phyloP scores from a whole-genome alignment of 345 rosid species.

The Hibiscus tridactylites region DNA sequence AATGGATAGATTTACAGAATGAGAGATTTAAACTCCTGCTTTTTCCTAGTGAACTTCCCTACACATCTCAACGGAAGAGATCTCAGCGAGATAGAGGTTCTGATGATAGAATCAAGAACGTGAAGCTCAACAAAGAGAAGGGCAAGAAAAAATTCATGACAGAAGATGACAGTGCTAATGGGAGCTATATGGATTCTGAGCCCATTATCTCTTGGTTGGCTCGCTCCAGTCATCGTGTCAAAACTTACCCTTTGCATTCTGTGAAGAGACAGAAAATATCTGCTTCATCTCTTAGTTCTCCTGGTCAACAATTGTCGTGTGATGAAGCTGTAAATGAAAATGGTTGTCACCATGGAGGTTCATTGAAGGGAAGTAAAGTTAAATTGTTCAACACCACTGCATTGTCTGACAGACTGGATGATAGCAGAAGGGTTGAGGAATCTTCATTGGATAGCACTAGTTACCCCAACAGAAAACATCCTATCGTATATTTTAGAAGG shows the following conservation, averaged over 20 bases:
- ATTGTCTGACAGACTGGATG: slow-evolving; percentile 24
- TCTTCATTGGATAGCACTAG: slow-evolving; percentile 25
- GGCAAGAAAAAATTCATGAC: slow-evolving; percentile 26
- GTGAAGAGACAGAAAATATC: slow-evolving; percentile 45
- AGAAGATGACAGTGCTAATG: slow-evolving; percentile 46
- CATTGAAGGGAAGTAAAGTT: slow-evolving; percentile 16
- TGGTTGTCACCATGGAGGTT: slow-evolving; percentile 18
- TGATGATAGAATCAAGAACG: slow-evolving; percentile 36
- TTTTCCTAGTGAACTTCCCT: slow-evolving; percentile 73
- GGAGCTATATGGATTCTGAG: slow-evolving; percentile 62
- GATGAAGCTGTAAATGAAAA: slow-evolving; percentile 9
- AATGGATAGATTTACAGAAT: slow-evolving; percentile 74
- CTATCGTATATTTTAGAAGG: slow-evolving; percentile 79
- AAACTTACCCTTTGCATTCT: slow-evolving; percentile 46
- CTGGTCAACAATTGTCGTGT: slow-evolving; percentile 10
- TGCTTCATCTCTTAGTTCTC: slow-evolving; percentile 12
- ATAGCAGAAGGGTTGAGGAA: slow-evolving; percentile 26
- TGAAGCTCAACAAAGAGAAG: slow-evolving; percentile 30
- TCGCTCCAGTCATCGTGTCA: slow-evolving; percentile 44
- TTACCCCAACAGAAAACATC: slow-evolving; percentile 32
- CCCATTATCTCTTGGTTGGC: slow-evolving; percentile 94
- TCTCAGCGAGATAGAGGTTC: slow-evolving; percentile 28
- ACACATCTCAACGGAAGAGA: slow-evolving; percentile 35
- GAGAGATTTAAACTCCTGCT: slow-evolving; percentile 86
- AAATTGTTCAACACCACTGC: slow-evolving; percentile 26